phyloP scores from a whole-genome alignment of 805 yeast species.

The Yarrowia phangngaensis region DNA sequence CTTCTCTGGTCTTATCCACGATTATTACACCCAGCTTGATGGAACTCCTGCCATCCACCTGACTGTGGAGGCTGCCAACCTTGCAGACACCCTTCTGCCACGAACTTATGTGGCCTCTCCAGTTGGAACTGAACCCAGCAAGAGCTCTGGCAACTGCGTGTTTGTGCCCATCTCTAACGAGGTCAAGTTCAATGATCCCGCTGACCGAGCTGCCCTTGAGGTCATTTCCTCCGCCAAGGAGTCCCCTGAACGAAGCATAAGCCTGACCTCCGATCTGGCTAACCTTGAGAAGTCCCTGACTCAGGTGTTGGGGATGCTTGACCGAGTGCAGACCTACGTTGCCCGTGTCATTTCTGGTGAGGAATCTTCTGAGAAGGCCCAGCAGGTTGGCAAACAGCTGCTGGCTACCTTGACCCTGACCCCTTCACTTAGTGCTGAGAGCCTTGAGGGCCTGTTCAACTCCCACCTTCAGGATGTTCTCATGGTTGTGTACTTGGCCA shows the following conservation, averaged over 20 bases:
- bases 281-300: slow-evolving; percentile 39
- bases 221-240: slow-evolving; percentile 40
- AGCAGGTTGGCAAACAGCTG: slow-evolving; percentile 61
- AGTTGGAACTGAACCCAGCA: slow-evolving; percentile 52
- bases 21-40: slow-evolving; percentile 67
- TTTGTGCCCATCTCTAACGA: slow-evolving; percentile 74
- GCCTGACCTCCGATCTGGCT: slow-evolving; percentile 38
- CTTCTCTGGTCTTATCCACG: slow-evolving; percentile 74
- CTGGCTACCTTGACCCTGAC: slow-evolving; percentile 45
- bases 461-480: slow-evolving; percentile 74
- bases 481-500: slow-evolving; percentile 76
- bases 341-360: slow-evolving; percentile 32
- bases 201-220: slow-evolving; percentile 41
- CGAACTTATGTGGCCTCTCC: slow-evolving; percentile 73
- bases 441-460: slow-evolving; percentile 58
- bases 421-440: slow-evolving; percentile 45
- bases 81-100: slow-evolving; percentile 49
- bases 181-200: slow-evolving; percentile 55
- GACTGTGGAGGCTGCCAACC: slow-evolving; percentile 54
- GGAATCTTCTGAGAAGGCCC: slow-evolving; percentile 34
- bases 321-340: slow-evolving; percentile 41
- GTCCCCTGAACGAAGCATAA: slow-evolving; percentile 36
- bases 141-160: slow-evolving; percentile 47
- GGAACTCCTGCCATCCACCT: slow-evolving; percentile 78
- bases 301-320: slow-evolving; percentile 42